Percentiles rank a stretch among this genome's conserved stretches.
phyloP scores from a whole-genome alignment of 352 stramenopile species.

The Albugo laibachii region DNA sequence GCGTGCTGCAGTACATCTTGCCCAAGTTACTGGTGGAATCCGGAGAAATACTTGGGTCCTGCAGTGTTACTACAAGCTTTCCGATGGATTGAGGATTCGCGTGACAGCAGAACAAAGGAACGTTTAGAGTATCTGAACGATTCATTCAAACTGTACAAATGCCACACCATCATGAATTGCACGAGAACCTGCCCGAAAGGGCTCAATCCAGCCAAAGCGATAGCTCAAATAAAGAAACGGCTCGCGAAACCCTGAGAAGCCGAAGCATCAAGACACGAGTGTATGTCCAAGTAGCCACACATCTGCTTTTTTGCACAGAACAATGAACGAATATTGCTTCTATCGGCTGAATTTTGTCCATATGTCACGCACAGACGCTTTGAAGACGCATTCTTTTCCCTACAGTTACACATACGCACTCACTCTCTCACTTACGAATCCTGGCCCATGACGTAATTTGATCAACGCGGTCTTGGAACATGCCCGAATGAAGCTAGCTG shows the following conservation, averaged over 20 bases:
- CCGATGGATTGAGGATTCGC: slow-evolving; percentile 98
- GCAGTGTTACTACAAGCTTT: slow-evolving; percentile 91
- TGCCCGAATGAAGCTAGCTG: slow-evolving; percentile 67
- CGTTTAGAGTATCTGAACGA: slow-evolving; percentile 92
- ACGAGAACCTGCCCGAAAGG: slow-evolving; percentile 98
- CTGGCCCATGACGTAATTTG: slow-evolving; percentile 68
- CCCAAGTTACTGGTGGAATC: slow-evolving; percentile 99
- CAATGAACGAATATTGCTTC: slow-evolving; percentile 1
- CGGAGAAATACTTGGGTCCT: slow-evolving; percentile 87
- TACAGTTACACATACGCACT: slow-evolving; percentile 16
- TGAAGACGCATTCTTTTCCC: slow-evolving; percentile 15
- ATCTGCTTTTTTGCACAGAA: slow-evolving; percentile 1
- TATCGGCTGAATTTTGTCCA: slow-evolving; percentile 7
- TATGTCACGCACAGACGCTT: neutral
- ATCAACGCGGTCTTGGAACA: slow-evolving; percentile 73
- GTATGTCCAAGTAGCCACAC: slow-evolving; percentile 1
- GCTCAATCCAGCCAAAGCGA: slow-evolving; percentile 96
- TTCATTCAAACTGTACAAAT: slow-evolving; percentile 98
- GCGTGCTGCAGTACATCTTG: slow-evolving; percentile 98
- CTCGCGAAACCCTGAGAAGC: slow-evolving; percentile 20
- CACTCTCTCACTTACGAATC: slow-evolving; percentile 45
- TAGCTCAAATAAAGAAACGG: slow-evolving; percentile 97
- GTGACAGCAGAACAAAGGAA: slow-evolving; percentile 93
- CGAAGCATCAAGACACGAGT: neutral
- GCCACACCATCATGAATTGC: slow-evolving; percentile 99